A percentile compares a stretch with the other conserved stretches of the same genome.
phyloP scores from a whole-genome alignment of 768 basidiomycete species.

The Mrakia blollopis region DNA sequence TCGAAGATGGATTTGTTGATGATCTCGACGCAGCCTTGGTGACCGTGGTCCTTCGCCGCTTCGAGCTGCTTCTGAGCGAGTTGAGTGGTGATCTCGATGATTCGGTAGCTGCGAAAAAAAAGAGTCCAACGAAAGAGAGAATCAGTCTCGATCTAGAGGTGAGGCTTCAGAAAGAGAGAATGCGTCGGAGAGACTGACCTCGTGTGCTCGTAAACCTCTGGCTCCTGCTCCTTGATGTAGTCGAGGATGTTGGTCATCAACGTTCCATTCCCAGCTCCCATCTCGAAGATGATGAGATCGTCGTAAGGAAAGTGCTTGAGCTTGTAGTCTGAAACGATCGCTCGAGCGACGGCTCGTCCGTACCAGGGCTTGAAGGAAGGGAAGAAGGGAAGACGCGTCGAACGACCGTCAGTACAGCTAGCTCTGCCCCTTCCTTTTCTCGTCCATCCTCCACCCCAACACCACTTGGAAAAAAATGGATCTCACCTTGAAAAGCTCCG shows the following conservation, averaged over 20 bases:
- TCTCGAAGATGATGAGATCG: constrained; percentile 92
- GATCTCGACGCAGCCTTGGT: constrained; percentile 58
- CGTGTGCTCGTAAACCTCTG: constrained; percentile 88
- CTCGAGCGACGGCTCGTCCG: constrained; percentile 81
- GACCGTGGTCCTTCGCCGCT: constrained; percentile 47
- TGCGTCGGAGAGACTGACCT: constrained; percentile 35
- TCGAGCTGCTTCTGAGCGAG: constrained; percentile 63
- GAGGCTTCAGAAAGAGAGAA: too few species aligned
- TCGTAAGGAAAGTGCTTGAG: constrained; percentile 94
- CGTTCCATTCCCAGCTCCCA: constrained; percentile 96
- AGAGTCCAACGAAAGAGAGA: not conserved
- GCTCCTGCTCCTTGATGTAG: constrained; percentile 63
- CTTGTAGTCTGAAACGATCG: constrained; percentile 84
- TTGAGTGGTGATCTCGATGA: constrained; percentile 86
- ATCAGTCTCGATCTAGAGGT: too few species aligned
- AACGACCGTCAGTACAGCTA: not conserved
- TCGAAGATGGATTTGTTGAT: constrained; percentile 77
- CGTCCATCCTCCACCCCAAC: not conserved
- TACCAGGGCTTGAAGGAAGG: constrained; percentile 71
- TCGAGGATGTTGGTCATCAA: constrained; percentile 83
- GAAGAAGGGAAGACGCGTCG: not conserved
- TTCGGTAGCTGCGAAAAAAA: constrained; percentile 58
- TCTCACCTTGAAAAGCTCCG: constrained; percentile 89
- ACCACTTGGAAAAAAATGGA: too few species aligned
- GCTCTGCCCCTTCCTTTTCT: not conserved